These are phyloP conservation scores for Gossypium longicalyx DNA, from an alignment of 345 rosid genomes.

Conservation along the genomic window DNA sequence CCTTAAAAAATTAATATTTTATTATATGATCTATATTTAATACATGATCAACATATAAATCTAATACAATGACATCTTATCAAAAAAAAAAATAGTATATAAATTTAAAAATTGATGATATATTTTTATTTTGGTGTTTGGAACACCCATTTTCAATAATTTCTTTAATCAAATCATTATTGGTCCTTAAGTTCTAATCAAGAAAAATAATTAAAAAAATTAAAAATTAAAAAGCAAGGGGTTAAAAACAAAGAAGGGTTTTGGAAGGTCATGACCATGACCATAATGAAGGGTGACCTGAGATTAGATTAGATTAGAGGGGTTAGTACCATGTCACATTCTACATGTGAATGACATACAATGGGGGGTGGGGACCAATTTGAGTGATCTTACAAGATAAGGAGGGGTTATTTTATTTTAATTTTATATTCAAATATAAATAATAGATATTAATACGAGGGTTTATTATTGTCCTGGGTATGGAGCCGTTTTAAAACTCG, in stretches of 20 bases:
- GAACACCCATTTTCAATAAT: not conserved
- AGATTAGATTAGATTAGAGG: not conserved
- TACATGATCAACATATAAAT: too few species aligned
- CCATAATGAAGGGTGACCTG: not conserved
- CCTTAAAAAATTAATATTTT: too few species aligned
- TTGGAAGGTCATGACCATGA: constrained; percentile 21
- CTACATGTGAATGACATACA: not conserved
- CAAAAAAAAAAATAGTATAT: too few species aligned
- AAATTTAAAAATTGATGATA: not conserved
- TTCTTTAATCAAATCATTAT: not conserved
- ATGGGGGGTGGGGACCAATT: not conserved
- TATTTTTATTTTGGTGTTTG: not conserved
- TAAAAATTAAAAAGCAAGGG: not conserved
- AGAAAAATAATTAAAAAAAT: not conserved
- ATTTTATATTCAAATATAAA: not conserved
- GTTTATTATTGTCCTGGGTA: accelerated
- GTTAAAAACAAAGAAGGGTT: constrained; percentile 15
- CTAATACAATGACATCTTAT: too few species aligned
- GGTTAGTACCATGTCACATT: constrained; percentile 3
- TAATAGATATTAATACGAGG: too few species aligned
- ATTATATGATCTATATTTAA: too few species aligned
- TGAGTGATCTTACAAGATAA: not conserved
- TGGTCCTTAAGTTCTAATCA: constrained; percentile 5
- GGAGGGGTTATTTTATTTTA: not conserved
- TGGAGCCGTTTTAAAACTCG: too few species aligned